Percentiles rank a stretch among this genome's conserved stretches.
Conservation (phyloP, 106 monocot genomes). For the Allium cepa region DNA sequence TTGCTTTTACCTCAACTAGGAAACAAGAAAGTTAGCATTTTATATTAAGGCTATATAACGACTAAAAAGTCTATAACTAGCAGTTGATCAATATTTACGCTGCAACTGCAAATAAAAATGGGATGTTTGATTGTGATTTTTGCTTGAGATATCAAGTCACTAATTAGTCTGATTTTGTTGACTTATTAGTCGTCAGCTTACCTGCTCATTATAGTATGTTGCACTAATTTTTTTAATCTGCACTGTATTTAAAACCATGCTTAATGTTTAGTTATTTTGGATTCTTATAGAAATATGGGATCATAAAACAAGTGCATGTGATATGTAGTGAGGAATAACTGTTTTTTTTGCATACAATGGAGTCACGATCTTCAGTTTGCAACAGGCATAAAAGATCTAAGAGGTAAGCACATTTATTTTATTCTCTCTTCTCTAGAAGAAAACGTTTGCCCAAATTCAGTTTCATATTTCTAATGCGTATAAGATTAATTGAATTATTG, state of each 20-base stretch:
- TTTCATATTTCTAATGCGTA: too few species aligned
- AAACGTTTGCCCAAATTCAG: not conserved
- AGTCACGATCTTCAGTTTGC: constrained; percentile 9
- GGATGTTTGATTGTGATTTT: not conserved
- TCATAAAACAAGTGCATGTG: not conserved
- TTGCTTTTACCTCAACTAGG: not conserved
- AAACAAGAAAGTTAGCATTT: constrained; percentile 4
- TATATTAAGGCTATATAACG: not conserved
- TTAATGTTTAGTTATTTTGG: too few species aligned
- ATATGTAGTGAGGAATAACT: constrained; percentile 6
- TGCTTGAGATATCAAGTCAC: not conserved
- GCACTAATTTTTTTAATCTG: too few species aligned
- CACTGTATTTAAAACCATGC: too few species aligned
- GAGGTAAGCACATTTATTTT: constrained; percentile 33
- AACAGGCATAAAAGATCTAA: constrained; percentile 45
- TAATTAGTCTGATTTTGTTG: not conserved
- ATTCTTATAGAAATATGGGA: too few species aligned
- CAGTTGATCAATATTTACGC: constrained; percentile 5
- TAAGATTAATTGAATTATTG: not conserved
- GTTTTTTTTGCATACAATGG: constrained; percentile 11
- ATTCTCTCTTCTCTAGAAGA: not conserved
- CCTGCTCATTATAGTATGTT: not conserved
- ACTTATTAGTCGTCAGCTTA: not conserved
- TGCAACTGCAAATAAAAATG: too few species aligned
- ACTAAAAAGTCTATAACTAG: constrained; percentile 2